Base-by-base conservation (phyloP, 2,329 filamentous ascomycete species). In the Cercospora nicotianae region DNA sequence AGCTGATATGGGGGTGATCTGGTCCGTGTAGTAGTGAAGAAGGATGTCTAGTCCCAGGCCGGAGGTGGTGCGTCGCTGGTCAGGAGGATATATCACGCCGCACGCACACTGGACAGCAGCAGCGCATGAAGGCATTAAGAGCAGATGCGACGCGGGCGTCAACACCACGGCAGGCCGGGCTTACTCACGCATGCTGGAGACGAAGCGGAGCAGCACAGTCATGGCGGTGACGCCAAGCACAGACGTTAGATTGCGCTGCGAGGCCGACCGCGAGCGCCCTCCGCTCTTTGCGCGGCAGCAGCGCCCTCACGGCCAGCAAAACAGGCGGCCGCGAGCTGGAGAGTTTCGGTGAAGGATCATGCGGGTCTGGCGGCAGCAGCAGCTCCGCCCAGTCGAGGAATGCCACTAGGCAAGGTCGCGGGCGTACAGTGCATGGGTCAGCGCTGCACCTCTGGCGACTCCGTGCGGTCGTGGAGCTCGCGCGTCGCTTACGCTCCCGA, bases 231-330 rank as follows among this genome's bases (percentile, higher is more conserved):
- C 65, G 58, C 62, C 65, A 65, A 63, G 45, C 31, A 63, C 51
- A 67, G 55, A 57, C 8, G 53, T 57, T 67, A 69, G 67, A 69
- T 69, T 69, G 60, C 36, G 48, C 65, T 66, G 59, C 18, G 28
- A 36, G 48, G 42, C 31, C 42, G 16, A 33, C 16, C 42, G n/a
- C 60, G 58, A 59, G 30, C 20, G 55, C 31, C 26, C 36, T 36
- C 64, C 69, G 67, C 61, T 60, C 57, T 69, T 70, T 67, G 60
- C 61, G 20, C 63, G 59, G 36, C 36, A 42, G 36, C 36, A 42
- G 36, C 36, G 36, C 36, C 16, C 61, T 48, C 39, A 31, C 13
- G 20, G 42, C 20, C 36, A 26, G 59, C 63, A 20, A 60, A 42
- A 61, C 64, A 31, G 48, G 63, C 51, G 51, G 63, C 45, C 59